A percentile compares a stretch with the other conserved stretches of the same genome.
phyloP scores from a whole-genome alignment of 768 basidiomycete species.

The Crucibulum laeve region DNA sequence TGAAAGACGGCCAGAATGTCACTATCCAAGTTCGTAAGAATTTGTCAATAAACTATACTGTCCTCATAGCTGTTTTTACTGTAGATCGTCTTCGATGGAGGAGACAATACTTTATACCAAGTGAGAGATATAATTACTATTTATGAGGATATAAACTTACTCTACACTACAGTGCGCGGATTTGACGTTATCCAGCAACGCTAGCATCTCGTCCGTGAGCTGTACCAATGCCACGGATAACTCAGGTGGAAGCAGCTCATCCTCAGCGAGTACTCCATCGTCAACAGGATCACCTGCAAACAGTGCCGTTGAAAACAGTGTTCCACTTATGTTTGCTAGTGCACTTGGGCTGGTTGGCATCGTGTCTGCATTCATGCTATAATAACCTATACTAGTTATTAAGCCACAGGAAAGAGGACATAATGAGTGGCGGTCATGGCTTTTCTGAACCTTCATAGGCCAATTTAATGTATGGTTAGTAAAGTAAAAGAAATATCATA shows the following conservation, averaged over 20 bases:
- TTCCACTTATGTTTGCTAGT: too few species aligned
- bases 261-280: constrained; percentile 8
- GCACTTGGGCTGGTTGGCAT: too few species aligned
- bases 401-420: too few species aligned
- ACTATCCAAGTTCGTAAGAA: constrained; percentile 51
- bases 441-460: too few species aligned
- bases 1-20: constrained; percentile 64
- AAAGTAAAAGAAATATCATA: too few species aligned
- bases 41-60: not conserved
- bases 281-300: too few species aligned
- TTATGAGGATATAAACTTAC: not conserved
- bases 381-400: too few species aligned
- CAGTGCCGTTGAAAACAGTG: too few species aligned
- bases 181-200: constrained; percentile 56
- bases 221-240: constrained; percentile 29
- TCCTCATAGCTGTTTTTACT: not conserved
- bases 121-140: constrained; percentile 23
- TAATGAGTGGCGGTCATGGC: too few species aligned
- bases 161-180: constrained; percentile 63
- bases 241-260: constrained; percentile 12
- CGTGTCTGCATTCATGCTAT: too few species aligned
- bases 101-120: constrained; percentile 72
- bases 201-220: constrained; percentile 39
- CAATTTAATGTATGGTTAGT: too few species aligned
- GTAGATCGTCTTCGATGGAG: constrained; percentile 57